Evolutionary conservation across 2,329 filamentous ascomycete genomes (phyloP), one percentile per base, ranked within the genome.

Genomic region (Beauveria caledonica): DNA sequence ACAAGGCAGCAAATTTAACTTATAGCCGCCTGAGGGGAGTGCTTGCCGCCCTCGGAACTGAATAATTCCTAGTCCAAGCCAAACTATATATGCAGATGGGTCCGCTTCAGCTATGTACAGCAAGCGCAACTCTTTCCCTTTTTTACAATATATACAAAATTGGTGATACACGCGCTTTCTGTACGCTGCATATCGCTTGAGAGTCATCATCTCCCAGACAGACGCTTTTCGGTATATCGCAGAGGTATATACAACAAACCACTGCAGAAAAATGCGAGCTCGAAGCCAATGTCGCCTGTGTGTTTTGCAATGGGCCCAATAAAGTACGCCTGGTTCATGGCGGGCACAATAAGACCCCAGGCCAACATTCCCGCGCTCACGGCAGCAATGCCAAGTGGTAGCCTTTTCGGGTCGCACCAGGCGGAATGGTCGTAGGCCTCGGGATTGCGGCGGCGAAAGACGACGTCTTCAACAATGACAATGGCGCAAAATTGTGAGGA

Each of bases 231-330:
- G 0, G 76, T 54, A 66, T 72, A 76, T 7, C 80, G 71, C 13
- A 83, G 68, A 3, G 79, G 78, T 1, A 80, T 54, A 59, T 82
- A 83, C 27, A 75, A 68, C 36, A 82, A 11, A 1, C 70, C 76
- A 13, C 78, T 80, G 60, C 82, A 68, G 29, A 77, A 76, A 66
- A 87, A 80, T 0, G 84, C 84, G 68, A 85, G 72, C 73, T 88
- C 85, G 61, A 88, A 86, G 0, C 85, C 86, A 68, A 88, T 81
- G 64, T 88, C 85, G 0, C 85, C 85, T 11, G 84, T 85, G 40
- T 66, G 78, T 69, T 77, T 71, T 0, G 83, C 84, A 64, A 87
- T 81, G 0, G 84, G 84, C 0, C 84, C 84, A 9, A 77, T 80
- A 66, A 79, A 86, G 83, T 83, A 86, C 4, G 77, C 79, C 69